Base-by-base conservation (phyloP, 345 rosid species). In the Zanthoxylum bungeanum region DNA sequence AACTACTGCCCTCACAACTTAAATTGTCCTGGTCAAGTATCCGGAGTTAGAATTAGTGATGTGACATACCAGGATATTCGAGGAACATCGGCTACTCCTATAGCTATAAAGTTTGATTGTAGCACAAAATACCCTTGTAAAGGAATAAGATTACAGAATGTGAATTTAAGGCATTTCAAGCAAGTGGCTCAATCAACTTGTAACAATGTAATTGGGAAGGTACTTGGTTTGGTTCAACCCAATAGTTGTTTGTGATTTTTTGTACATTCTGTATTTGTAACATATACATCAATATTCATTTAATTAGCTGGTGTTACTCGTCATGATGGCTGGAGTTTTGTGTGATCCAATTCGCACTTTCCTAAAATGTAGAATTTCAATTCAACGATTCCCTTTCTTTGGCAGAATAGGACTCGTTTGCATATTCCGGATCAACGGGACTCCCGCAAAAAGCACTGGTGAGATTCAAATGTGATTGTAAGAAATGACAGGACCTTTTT, bases 1-100 rank as follows among this genome's bases (percentile, higher is more conserved):
- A 27, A 42, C 51, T 16, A 25, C 16, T 27, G 67, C 11, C 52
- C 52, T 37, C 34, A 42, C 36, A 63, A 27, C 36, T 7, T 63
- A 42, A 63, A 42, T 63, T 0, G 22, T 42, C 68, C 37, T 7
- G 33, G 22, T 25, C 12, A 25, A 47, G 77, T 28, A n/a, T 82
- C 84, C 0, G 82, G 88, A 3, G 69, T 87, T 28, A 74, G 67
- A 73, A 79, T 84, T 39, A 77, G 49, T 0, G 72, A 83, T 60
- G 61, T 85, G 5, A 30, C 31, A 1, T 87, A 82, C 28, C 56
- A 76, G 72, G 72, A 44, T 2, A 85, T 85, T 53, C 69, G 68
- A 34, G 83, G 89, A 52, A 78, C 79, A 16, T 81, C 89, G 0
- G 76, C 86, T 0, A 78, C 89, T 1, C 34, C 79, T 4, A n/a